phyloP scores from a whole-genome alignment of 768 basidiomycete species.

The Xerocomellus chrysenteron region DNA sequence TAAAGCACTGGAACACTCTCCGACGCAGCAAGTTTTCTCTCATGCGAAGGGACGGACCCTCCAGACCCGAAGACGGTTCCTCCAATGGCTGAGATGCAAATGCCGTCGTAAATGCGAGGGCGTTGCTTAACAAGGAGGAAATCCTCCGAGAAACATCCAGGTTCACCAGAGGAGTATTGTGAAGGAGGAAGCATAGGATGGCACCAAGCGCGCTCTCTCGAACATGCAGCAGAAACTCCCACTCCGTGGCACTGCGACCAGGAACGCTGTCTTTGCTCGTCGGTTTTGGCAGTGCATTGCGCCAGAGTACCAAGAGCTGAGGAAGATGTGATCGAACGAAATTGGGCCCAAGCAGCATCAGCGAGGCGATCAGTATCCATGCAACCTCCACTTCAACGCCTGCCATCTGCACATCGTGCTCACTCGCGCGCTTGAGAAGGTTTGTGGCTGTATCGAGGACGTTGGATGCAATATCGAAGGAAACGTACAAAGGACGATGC shows the following conservation, averaged over 20 bases:
- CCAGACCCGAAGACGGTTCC: constrained; percentile 46
- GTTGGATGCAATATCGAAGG: constrained; percentile 88
- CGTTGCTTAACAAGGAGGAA: constrained; percentile 83
- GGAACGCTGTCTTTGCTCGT: constrained; percentile 79
- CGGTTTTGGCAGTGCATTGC: constrained; percentile 94
- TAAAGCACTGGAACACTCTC: constrained; percentile 88
- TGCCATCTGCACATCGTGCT: constrained; percentile 83
- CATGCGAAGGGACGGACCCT: constrained; percentile 62
- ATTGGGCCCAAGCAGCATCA: constrained; percentile 91
- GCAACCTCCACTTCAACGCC: constrained; percentile 88
- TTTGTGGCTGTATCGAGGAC: constrained; percentile 89
- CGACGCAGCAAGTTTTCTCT: constrained; percentile 82
- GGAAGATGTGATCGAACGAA: constrained; percentile 93
- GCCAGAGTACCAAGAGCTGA: constrained; percentile 93
- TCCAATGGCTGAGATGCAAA: constrained; percentile 72
- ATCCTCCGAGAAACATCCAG: constrained; percentile 90
- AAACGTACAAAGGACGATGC: constrained; percentile 87
- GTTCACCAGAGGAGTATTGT: constrained; percentile 79
- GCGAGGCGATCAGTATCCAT: constrained; percentile 87
- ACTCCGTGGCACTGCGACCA: constrained; percentile 72
- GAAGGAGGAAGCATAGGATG: constrained; percentile 80
- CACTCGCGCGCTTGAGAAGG: constrained; percentile 86
- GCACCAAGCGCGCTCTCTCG: constrained; percentile 89
- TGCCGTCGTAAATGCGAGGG: constrained; percentile 84
- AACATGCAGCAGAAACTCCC: constrained; percentile 89